Evolutionary conservation across 1,284 basidiomycete genomes (phyloP).

Genomic region (Porogramme epimiltina): DNA sequence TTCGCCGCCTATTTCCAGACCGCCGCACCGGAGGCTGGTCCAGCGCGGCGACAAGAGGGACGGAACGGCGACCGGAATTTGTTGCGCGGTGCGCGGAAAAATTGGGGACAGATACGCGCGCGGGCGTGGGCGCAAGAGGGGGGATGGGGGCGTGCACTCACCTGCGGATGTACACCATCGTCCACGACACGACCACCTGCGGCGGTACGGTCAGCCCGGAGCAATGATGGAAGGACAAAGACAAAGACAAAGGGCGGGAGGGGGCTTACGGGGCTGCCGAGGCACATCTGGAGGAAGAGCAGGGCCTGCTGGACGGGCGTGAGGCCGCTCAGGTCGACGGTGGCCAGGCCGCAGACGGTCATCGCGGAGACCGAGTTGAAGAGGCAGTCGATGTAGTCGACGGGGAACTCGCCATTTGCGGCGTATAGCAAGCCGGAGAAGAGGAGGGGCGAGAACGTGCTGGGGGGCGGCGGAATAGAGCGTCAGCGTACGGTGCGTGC

Average conservation of each 20-base stretch:
- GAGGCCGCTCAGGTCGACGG: constrained; percentile 72
- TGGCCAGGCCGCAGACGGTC: constrained; percentile 77
- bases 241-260: no score
- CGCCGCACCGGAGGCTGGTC: no score
- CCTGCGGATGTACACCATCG: constrained; percentile 71
- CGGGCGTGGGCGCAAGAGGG: no score
- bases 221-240: background rate
- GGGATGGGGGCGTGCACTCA: constrained; percentile 28
- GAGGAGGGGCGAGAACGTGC: constrained; percentile 74
- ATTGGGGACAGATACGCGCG: no score
- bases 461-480: constrained; percentile 31
- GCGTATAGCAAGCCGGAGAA: constrained; percentile 76
- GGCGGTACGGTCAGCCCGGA: background rate
- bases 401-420: constrained; percentile 65
- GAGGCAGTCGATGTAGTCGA: constrained; percentile 74
- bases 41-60: no score
- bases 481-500: background rate
- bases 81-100: no score
- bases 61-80: no score
- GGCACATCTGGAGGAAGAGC: constrained; percentile 71
- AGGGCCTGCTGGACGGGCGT: constrained; percentile 80
- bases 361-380: constrained; percentile 79
- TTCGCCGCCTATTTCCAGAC: no score
- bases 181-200: constrained; percentile 70
- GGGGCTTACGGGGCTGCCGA: constrained; percentile 62